Conservation (phyloP, 495 filamentous ascomycete species). For the Trichoderma parareesei region DNA sequence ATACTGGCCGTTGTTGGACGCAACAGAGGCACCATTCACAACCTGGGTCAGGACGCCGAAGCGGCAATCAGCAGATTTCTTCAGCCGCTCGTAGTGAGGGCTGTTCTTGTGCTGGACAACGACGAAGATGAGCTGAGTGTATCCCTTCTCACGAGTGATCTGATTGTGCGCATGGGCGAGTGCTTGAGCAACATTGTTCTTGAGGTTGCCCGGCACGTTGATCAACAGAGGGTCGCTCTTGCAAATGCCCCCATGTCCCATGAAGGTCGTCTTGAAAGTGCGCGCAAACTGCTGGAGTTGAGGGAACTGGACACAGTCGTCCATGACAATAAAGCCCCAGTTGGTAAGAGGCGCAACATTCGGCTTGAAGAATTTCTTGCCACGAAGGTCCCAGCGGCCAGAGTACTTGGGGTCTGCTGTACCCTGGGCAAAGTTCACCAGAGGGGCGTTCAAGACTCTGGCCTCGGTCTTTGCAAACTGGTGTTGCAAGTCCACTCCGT, state of each 20-base stretch:
- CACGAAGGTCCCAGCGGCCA: constrained; percentile 82
- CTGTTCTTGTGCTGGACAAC: constrained; percentile 60
- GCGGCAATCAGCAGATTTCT: constrained; percentile 76
- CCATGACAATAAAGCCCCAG: constrained; percentile 55
- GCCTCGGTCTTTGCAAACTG: constrained; percentile 57
- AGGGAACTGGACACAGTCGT: constrained; percentile 36
- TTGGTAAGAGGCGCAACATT: constrained; percentile 51
- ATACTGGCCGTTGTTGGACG: constrained; percentile 59
- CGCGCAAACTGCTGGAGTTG: constrained; percentile 21
- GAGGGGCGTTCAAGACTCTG: constrained; percentile 61
- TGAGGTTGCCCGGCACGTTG: not conserved
- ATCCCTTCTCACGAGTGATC: constrained; percentile 16
- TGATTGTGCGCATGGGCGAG: constrained; percentile 16
- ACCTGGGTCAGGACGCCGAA: constrained; percentile 68
- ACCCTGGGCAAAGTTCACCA: constrained; percentile 53
- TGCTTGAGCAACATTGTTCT: constrained; percentile 21
- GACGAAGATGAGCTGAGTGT: constrained; percentile 63
- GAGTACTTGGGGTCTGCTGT: constrained; percentile 45
- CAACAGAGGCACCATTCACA: constrained; percentile 54
- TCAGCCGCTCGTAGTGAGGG: constrained; percentile 65
- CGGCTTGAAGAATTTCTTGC: constrained; percentile 59
- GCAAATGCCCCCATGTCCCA: constrained; percentile 63
- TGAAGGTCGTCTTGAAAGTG: constrained; percentile 54
- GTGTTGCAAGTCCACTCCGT: constrained; percentile 57
- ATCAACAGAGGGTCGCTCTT: constrained; percentile 28